Conservation (phyloP, 352 stramenopile species). For the Phytophthora fragariaefolia region DNA sequence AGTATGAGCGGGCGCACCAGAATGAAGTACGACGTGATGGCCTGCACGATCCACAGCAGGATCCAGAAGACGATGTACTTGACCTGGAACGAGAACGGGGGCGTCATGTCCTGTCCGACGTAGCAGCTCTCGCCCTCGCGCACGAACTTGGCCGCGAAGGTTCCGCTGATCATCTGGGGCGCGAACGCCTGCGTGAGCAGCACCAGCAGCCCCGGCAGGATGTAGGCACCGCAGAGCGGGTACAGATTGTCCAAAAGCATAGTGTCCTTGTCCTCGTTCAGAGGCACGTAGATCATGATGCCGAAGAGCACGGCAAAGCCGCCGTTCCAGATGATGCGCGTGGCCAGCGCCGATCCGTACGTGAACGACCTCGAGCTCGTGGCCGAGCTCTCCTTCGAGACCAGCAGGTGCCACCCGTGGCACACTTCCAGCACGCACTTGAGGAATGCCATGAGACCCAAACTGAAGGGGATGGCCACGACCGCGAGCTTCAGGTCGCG, state of each 20-base stretch:
- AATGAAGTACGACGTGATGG: conserved; percentile 70
- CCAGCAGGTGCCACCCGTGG: conserved; percentile 71
- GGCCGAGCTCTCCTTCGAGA: conserved; percentile 50
- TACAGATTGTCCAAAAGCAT: conserved; percentile 53
- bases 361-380: conserved; percentile 66
- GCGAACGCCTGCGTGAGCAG: conserved; percentile 60
- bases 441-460: conserved; percentile 54
- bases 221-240: conserved; percentile 48
- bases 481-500: conserved; percentile 63
- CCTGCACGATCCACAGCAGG: conserved; percentile 62
- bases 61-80: conserved; percentile 79
- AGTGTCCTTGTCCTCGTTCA: conserved; percentile 56
- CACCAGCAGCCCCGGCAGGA: conserved; percentile 57
- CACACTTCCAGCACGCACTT: conserved; percentile 74
- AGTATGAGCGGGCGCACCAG: conserved; percentile 69
- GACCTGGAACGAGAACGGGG: conserved; percentile 59
- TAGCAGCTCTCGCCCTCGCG: conserved; percentile 79
- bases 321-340: conserved; percentile 67
- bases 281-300: conserved; percentile 66
- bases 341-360: conserved; percentile 57
- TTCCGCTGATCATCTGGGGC: conserved; percentile 56
- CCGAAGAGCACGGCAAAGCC: conserved; percentile 65
- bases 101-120: conserved; percentile 68
- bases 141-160: conserved; percentile 76
- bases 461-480: conserved; percentile 56